Evolutionary conservation across 2,329 filamentous ascomycete species (phyloP), one percentile per base, ranked within the genome.

Genomic region (Fusarium armeniacum): DNA sequence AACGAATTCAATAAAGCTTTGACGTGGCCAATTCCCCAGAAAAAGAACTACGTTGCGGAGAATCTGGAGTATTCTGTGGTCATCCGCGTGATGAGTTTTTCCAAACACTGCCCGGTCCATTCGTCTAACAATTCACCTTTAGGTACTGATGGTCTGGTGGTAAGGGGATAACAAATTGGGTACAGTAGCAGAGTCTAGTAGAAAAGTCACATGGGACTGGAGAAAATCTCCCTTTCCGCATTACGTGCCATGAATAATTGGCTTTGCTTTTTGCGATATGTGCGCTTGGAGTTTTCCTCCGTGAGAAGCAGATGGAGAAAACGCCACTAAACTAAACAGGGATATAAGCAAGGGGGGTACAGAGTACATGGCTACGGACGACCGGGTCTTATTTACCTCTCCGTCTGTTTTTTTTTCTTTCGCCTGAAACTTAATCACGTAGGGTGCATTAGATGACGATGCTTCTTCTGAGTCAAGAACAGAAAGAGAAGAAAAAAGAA

Each of bases 191-290:
- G 41, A 36, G 30, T 35, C 33, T 18, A 47, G 51, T 33, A 61
- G 33, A 43, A 24, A 70, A 45, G 64, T 70, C 67, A 70, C 57
- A 64, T 57, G 67, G 30, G 22, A 24, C 45, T 44, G 36, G 36
- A 38, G 32, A 15, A 20, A 13, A 44, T 20, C n/a, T 45, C 30
- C 36, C 44, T 55, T 43, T 9, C 50, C 24, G 32, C 30, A 58
- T 50, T 41, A 33, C 35, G 36, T 47, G 13, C 22, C 47, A 24
- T 35, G 16, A 18, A 51, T 28, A 33, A 22, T 40, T 61, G 64
- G 51, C 50, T 65, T 69, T 69, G 43, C 62, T 62, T 69, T 69
- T 67, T 69, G 62, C 51, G 56, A 67, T 56, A 52, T 57, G 45
- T 60, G 62, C 43, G 63, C 63, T 63, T 58, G 41, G 46, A 57